A percentile compares a stretch with the other conserved stretches of the same genome.
Evolutionary conservation across 805 yeast genomes (phyloP).

Genomic region (Pichia gijzeniarum): DNA sequence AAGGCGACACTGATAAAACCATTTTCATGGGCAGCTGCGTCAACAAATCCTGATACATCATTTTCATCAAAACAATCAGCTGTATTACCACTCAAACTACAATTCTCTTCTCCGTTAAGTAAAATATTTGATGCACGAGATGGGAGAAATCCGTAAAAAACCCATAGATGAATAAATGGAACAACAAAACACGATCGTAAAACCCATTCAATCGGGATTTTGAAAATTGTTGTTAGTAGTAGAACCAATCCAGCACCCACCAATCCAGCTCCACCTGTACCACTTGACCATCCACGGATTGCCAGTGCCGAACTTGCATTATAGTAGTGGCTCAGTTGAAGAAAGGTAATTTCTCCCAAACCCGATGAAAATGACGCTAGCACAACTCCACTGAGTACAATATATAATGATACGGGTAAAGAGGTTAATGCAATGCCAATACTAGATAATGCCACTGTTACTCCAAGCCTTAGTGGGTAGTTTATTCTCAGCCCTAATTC

Average conservation of each 20-base stretch:
- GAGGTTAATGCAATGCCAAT: constrained; percentile 72
- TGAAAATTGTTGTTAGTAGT: constrained; percentile 63
- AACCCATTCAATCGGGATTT: constrained; percentile 46
- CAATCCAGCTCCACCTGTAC: constrained; percentile 95
- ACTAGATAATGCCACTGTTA: constrained; percentile 52
- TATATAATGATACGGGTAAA: constrained; percentile 29
- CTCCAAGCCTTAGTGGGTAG: constrained; percentile 48
- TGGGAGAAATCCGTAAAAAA: constrained; percentile 27
- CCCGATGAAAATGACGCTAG: constrained; percentile 85
- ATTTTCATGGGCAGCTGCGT: not conserved
- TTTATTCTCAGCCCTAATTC: constrained; percentile 6
- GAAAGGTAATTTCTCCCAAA: constrained; percentile 81
- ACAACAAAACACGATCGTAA: constrained; percentile 48
- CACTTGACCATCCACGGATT: constrained; percentile 83
- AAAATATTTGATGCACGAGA: not conserved
- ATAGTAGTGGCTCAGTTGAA: constrained; percentile 80
- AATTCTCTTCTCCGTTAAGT: too few species aligned
- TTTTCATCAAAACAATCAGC: not conserved
- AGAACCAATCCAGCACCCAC: constrained; percentile 71
- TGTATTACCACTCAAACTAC: not conserved
- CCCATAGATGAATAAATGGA: constrained; percentile 25
- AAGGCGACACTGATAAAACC: constrained; percentile 26
- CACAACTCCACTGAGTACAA: constrained; percentile 59
- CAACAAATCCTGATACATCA: not conserved
- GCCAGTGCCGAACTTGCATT: constrained; percentile 31